Evolutionary conservation across 192 early-diverging fungal genomes (phyloP), one percentile per base, ranked within the genome.

Genomic region (Mortierella alpina): DNA sequence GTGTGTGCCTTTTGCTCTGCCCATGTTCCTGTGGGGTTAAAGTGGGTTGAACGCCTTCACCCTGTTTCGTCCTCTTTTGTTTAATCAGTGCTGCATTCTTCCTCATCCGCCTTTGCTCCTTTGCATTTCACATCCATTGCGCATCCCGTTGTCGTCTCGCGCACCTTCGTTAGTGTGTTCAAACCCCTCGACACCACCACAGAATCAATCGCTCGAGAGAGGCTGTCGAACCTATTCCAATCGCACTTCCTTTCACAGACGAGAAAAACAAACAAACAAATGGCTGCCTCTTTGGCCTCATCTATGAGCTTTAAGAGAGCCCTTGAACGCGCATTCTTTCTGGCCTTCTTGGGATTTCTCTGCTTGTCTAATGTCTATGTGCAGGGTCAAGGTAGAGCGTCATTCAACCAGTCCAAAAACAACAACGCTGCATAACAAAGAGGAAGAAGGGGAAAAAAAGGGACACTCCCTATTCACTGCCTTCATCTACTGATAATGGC

Each of bases 321-420:
- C 22, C 31, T 70, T 55, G 54, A 61, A 6, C 68, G 75, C 2
- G 14, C 69, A 2, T 47, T 64, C n/a, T 14, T 66, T 18, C n/a
- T 79, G 14, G 68, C 59, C 8, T 45, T 79, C 41, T 17, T 79
- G 18, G 75, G 68, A 11, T 52, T 79, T 12, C 57, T 72, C 11
- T 79, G 75, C 40, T 46, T 79, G 51, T 79, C 75, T 40, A 63
- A 65, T 59, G 51, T 70, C 39, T 22, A 61, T 61, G 75, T 67
- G 48, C 69, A 71, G 68, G 69, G 63, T 62, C 75, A 79, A 79
- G 75, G 75, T 79, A 77, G 31, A 31, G 31, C 31, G 31, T 31
- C 31, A 31, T 31, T 31, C 31, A 31, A 31, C 31, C 31, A 31
- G 31, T 31, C 31, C 1, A 31, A 31, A 31, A 31, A 31, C 1